These are phyloP conservation scores for Penicillium coffeae DNA, from an alignment of 495 filamentous ascomycete species.

Conservation along the genomic window DNA sequence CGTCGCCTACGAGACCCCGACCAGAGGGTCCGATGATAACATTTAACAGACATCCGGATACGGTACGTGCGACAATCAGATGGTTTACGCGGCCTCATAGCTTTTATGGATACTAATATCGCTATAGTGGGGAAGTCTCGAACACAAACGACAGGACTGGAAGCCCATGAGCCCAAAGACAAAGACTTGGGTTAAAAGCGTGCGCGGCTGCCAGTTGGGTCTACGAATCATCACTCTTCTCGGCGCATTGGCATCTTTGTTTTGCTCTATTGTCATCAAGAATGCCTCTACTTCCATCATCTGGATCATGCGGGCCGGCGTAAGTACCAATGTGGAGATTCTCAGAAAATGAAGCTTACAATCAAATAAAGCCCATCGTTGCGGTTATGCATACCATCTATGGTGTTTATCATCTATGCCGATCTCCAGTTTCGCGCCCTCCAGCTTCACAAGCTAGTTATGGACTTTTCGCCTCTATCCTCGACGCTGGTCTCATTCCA, in stretches of 20 bases:
- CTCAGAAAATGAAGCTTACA: conserved; percentile 5
- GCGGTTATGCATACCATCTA: conserved; percentile 69
- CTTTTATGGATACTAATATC: conserved; percentile 10
- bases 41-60: conserved; percentile 77
- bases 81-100: not conserved
- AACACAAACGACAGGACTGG: conserved; percentile 50
- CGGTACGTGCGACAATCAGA: conserved; percentile 46
- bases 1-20: conserved; percentile 52
- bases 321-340: conserved; percentile 38
- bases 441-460: conserved; percentile 79
- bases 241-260: conserved; percentile 64
- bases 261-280: conserved; percentile 69
- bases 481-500: conserved; percentile 68
- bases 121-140: conserved; percentile 35
- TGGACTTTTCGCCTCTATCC: conserved; percentile 70
- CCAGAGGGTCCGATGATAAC: conserved; percentile 69
- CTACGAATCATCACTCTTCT: conserved; percentile 62
- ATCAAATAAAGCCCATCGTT: conserved; percentile 56
- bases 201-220: conserved; percentile 60
- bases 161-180: conserved; percentile 67
- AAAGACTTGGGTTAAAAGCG: conserved; percentile 63
- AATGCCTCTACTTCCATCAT: conserved; percentile 55
- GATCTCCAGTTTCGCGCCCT: conserved; percentile 62
- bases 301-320: conserved; percentile 76
- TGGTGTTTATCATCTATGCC: conserved; percentile 69